Percentiles rank a stretch among this genome's conserved stretches.
phyloP scores from a whole-genome alignment of 495 filamentous ascomycete species.

The Xylaria bambusicola region DNA sequence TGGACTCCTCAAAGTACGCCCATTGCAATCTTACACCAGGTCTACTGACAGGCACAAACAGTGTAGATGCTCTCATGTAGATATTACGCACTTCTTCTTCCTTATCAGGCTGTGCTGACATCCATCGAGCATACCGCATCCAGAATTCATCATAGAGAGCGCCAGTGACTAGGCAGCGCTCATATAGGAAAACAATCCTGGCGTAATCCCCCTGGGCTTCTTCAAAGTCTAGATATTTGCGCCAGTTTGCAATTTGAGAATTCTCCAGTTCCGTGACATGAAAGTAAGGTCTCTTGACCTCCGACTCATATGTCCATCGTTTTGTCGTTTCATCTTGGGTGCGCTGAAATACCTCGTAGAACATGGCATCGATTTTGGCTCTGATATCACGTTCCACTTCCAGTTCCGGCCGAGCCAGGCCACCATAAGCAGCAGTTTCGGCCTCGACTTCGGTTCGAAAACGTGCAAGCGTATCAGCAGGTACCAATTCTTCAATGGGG shows the following conservation, averaged over 20 bases:
- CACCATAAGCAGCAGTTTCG: conserved; percentile 48
- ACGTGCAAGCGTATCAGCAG: conserved; percentile 65
- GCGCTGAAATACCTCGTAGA: conserved; percentile 76
- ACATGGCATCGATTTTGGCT: conserved; percentile 73
- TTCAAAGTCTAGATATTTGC: conserved; percentile 96
- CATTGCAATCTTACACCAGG: conserved; percentile 85
- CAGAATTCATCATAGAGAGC: conserved; percentile 98
- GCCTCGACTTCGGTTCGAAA: conserved; percentile 71
- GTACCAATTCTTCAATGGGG: conserved; percentile 71
- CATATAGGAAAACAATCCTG: conserved; percentile 82
- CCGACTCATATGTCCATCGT: conserved; percentile 92
- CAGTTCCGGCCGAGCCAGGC: conserved; percentile 57
- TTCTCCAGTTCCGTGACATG: conserved; percentile 92
- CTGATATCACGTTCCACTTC: conserved; percentile 86
- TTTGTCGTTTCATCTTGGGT: conserved; percentile 90
- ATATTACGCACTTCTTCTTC: conserved; percentile 92
- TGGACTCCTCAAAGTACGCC: conserved; percentile 91
- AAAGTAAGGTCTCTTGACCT: conserved; percentile 96
- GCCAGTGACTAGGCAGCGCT: conserved; percentile 88
- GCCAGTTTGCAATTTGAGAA: conserved; percentile 85
- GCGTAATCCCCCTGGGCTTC: conserved; percentile 78
- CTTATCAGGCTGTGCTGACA: conserved; percentile 78
- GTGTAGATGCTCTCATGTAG: conserved; percentile 80
- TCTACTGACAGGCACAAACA: conserved; percentile 83
- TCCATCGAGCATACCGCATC: conserved; percentile 97